These are phyloP conservation scores for Arthromyces matolae DNA, from an alignment of 768 basidiomycete genomes.

Conservation along the genomic window DNA sequence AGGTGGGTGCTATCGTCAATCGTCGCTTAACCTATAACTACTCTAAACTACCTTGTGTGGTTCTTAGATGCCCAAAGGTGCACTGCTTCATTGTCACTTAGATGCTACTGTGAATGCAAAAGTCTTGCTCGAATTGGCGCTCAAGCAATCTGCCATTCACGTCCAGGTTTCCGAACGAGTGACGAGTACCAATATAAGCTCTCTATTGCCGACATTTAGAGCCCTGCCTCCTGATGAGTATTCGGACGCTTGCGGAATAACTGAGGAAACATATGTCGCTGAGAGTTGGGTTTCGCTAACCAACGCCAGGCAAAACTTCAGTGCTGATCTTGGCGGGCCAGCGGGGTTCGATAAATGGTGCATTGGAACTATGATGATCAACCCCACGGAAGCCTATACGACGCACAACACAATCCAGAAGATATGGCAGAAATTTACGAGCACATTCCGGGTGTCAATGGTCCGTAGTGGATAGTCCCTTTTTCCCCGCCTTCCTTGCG, in stretches of 20 bases:
- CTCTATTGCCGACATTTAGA: slow-evolving; percentile 49
- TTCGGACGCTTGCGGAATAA: slow-evolving; percentile 32
- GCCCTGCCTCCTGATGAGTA: slow-evolving; percentile 38
- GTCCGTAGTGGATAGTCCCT: slow-evolving; percentile 30
- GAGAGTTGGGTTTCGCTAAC: slow-evolving; percentile 53
- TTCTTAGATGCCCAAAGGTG: slow-evolving; percentile 78
- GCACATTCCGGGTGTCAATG: slow-evolving; percentile 44
- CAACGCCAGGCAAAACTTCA: slow-evolving; percentile 52
- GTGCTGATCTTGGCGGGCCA: slow-evolving; percentile 49
- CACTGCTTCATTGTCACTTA: slow-evolving; percentile 70
- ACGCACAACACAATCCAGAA: slow-evolving; percentile 70
- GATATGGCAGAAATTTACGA: slow-evolving; percentile 76
- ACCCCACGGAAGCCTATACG: slow-evolving; percentile 66
- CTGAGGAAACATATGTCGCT: slow-evolving; percentile 40
- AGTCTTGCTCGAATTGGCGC: slow-evolving; percentile 49
- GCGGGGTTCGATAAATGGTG: slow-evolving; percentile 71
- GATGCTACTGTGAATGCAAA: slow-evolving; percentile 63
- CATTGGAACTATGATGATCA: slow-evolving; percentile 55
- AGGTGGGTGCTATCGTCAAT: slow-evolving; percentile 33
- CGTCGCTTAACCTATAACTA: not conserved
- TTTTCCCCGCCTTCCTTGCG: too few relatives aligned
- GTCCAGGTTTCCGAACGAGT: slow-evolving; percentile 43
- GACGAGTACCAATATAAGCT: slow-evolving; percentile 36
- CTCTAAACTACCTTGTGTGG: too few relatives aligned
- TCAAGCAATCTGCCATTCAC: slow-evolving; percentile 58